Conservation (phyloP, 2,329 filamentous ascomycete species). For the Alternaria triticimaculans region DNA sequence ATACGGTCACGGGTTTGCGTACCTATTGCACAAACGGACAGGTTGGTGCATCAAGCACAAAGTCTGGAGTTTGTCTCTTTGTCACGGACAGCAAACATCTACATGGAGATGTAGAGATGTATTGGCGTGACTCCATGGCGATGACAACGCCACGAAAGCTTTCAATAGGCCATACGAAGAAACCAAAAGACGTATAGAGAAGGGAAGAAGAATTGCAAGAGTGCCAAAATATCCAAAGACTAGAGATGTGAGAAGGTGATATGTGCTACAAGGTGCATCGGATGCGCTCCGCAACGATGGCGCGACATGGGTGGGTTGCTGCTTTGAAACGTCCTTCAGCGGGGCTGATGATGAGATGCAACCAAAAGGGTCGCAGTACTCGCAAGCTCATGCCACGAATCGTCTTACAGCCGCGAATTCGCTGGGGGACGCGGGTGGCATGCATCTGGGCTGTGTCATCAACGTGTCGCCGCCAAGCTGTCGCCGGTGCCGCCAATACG, state of each 20-base stretch:
- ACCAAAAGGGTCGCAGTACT: constrained; percentile 37
- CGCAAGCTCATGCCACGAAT: constrained; percentile 11
- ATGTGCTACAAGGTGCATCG: constrained; percentile 20
- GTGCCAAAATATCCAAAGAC: constrained; percentile 16
- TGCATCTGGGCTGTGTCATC: constrained; percentile 13
- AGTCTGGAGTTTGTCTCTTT: constrained; percentile 19
- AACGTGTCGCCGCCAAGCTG: constrained; percentile 22
- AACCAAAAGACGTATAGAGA: neutral
- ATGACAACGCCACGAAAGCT: constrained; percentile 31
- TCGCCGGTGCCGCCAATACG: constrained; percentile 5
- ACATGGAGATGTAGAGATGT: constrained; percentile 22
- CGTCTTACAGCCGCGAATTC: constrained; percentile 21
- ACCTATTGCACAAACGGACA: neutral
- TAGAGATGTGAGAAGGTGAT: constrained; percentile 25
- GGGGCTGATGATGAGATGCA: constrained; percentile 35
- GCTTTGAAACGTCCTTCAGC: constrained; percentile 40
- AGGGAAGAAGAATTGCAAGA: constrained; percentile 5
- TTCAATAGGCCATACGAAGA: constrained; percentile 28
- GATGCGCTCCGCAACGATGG: constrained; percentile 19
- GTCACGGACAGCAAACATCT: constrained; percentile 30
- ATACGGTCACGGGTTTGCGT: neutral
- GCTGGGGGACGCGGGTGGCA: constrained; percentile 4
- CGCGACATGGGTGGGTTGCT: constrained; percentile 22
- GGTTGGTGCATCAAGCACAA: constrained; percentile 13
- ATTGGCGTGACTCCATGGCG: constrained; percentile 37